Percentiles rank a stretch among this genome's conserved stretches.
phyloP scores from a whole-genome alignment of 2,329 filamentous ascomycete species.

The Furcasterigmium sp. region DNA sequence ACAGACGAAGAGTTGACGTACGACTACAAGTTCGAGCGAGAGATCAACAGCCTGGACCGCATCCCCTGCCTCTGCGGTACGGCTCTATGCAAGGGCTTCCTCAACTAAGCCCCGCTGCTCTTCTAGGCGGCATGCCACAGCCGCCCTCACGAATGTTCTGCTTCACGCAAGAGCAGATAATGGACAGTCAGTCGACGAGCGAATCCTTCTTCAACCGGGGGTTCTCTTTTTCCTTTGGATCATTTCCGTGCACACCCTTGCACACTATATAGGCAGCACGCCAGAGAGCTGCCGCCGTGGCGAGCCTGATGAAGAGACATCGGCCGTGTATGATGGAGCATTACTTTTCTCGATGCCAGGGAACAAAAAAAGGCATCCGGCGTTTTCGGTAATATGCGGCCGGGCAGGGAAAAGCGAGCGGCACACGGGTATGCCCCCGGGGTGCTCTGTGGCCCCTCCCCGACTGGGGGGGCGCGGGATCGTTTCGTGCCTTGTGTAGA shows the following conservation, averaged over 20 bases:
- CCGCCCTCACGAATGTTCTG: too few species aligned
- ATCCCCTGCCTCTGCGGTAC: slow-evolving; percentile 97
- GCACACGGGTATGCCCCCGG: too few species aligned
- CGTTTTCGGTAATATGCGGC: background rate
- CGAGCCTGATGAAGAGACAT: background rate
- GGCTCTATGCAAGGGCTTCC: slow-evolving; percentile 94
- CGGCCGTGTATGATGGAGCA: background rate
- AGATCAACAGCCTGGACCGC: slow-evolving; percentile 88
- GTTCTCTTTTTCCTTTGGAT: background rate
- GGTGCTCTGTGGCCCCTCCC: too few species aligned
- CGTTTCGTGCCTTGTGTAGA: too few species aligned
- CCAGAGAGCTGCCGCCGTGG: background rate
- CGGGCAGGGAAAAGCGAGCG: background rate
- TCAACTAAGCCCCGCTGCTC: slow-evolving; percentile 61
- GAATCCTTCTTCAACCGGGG: too few species aligned
- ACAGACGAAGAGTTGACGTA: slow-evolving; percentile 98
- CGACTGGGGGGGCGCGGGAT: too few species aligned
- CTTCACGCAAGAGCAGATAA: too few species aligned
- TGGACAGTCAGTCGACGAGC: too few species aligned
- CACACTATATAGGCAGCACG: background rate
- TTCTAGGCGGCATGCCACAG: too few species aligned
- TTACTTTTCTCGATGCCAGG: background rate
- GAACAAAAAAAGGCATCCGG: background rate
- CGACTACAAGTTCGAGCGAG: slow-evolving; percentile 99
- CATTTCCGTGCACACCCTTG: too few species aligned